These are phyloP conservation scores for Larix kaempferi DNA, from an alignment of 75 land plant species.

Conservation along the genomic window DNA sequence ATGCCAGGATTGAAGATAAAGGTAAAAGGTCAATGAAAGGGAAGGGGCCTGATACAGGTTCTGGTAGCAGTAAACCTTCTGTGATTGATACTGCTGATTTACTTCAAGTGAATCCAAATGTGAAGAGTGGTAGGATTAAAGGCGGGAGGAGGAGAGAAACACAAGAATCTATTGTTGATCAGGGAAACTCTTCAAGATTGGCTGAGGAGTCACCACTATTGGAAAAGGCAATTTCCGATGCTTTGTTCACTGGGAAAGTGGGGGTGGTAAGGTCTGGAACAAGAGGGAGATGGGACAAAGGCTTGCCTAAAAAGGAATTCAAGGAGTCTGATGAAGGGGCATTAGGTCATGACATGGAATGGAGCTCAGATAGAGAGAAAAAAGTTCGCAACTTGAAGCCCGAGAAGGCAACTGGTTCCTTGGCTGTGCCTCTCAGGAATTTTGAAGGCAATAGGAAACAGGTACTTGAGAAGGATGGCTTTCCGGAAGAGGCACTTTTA, in stretches of 20 bases:
- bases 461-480: not conserved
- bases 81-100: not conserved
- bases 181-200: not conserved
- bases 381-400: not conserved
- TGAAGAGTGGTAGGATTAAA: constrained; percentile 8
- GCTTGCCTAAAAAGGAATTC: not conserved
- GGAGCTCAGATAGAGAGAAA: constrained; percentile 1
- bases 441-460: constrained; percentile 1
- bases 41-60: not conserved
- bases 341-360: not conserved
- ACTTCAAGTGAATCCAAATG: not conserved
- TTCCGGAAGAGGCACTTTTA: not conserved
- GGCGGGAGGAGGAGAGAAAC: constrained; percentile 2
- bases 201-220: not conserved
- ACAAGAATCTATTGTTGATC: not conserved
- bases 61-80: not conserved
- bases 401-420: not conserved
- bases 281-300: constrained; percentile 9
- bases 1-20: constrained; percentile 6
- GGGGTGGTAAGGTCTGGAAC: not conserved
- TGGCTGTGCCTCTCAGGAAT: not conserved
- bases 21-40: constrained; percentile 4
- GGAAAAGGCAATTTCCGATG: not conserved
- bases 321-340: not conserved
- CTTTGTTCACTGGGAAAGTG: not conserved